These are phyloP conservation scores for Boletus subparvulus DNA, from an alignment of 768 basidiomycete genomes.

Conservation along the genomic window DNA sequence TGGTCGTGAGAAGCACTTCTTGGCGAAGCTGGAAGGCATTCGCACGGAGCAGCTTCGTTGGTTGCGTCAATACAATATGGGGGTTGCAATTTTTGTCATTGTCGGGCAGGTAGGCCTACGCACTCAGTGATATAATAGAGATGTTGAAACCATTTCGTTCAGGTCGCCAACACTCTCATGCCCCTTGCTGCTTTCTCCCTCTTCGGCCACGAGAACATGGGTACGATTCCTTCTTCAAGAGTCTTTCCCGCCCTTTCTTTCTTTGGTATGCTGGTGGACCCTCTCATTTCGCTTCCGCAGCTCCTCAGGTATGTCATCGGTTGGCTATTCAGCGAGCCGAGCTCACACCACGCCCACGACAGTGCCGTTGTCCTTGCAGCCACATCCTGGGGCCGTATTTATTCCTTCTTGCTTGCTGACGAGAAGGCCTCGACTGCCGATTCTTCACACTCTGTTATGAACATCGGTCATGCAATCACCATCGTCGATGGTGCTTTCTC, in stretches of 20 bases:
- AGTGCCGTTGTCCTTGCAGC: constrained; percentile 27
- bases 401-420: constrained; percentile 27
- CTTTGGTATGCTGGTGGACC: constrained; percentile 33
- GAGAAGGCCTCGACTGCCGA: constrained; percentile 17
- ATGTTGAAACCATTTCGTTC: constrained; percentile 1
- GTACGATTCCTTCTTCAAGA: constrained; percentile 16
- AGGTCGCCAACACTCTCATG: constrained; percentile 31
- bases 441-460: not conserved
- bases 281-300: constrained; percentile 30
- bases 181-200: constrained; percentile 33
- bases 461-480: constrained; percentile 20
- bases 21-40: constrained; percentile 23
- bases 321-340: not conserved
- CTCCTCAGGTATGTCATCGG: constrained; percentile 23
- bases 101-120: constrained; percentile 21
- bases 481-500: constrained; percentile 24
- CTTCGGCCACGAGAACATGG: constrained; percentile 30
- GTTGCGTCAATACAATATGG: constrained; percentile 26
- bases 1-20: constrained; percentile 26
- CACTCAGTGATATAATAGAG: not conserved
- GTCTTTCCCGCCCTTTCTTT: constrained; percentile 32
- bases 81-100: constrained; percentile 25
- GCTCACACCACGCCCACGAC: not conserved
- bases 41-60: constrained; percentile 25
- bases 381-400: constrained; percentile 31